Percentiles rank a stretch among this genome's conserved stretches.
Conservation (phyloP, 2,329 filamentous ascomycete species). For the Ophiostoma ulmi region DNA sequence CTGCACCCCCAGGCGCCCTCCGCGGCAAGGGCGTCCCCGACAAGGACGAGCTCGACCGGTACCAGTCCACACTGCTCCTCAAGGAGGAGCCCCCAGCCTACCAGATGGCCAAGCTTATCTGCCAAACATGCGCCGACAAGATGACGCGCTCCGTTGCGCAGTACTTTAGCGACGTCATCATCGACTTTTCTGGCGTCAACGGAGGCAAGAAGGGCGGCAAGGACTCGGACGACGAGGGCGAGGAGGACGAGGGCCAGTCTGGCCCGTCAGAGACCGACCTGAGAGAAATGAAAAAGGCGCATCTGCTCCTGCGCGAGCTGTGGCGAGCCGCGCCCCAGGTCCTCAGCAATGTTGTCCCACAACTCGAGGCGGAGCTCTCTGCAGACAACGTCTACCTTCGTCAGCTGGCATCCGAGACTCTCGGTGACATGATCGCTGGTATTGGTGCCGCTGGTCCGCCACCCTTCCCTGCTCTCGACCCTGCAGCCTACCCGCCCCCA, state of each 20-base stretch:
- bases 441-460: slow-evolving; percentile 89
- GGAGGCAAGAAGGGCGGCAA: slow-evolving; percentile 19
- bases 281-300: slow-evolving; percentile 82
- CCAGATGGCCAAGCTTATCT: slow-evolving; percentile 92
- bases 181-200: slow-evolving; percentile 69
- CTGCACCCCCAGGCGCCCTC: slow-evolving; percentile 63
- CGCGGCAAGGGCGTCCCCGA: slow-evolving; percentile 49
- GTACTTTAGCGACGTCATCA: slow-evolving; percentile 95
- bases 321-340: slow-evolving; percentile 89
- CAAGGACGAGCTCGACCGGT: slow-evolving; percentile 58
- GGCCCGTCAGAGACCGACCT: slow-evolving; percentile 78
- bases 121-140: slow-evolving; percentile 81
- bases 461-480: slow-evolving; percentile 65
- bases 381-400: slow-evolving; percentile 86
- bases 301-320: slow-evolving; percentile 80
- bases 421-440: slow-evolving; percentile 90
- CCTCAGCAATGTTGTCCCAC: slow-evolving; percentile 86
- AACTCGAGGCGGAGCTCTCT: slow-evolving; percentile 84
- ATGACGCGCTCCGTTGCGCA: slow-evolving; percentile 93
- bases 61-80: slow-evolving; percentile 74
- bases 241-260: slow-evolving; percentile 54
- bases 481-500: slow-evolving; percentile 76
- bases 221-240: slow-evolving; percentile 44
- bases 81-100: slow-evolving; percentile 91
- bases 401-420: slow-evolving; percentile 82